These are phyloP conservation scores for Aquanectria penicillioides DNA, from an alignment of 2,329 filamentous ascomycete genomes.

Conservation along the genomic window DNA sequence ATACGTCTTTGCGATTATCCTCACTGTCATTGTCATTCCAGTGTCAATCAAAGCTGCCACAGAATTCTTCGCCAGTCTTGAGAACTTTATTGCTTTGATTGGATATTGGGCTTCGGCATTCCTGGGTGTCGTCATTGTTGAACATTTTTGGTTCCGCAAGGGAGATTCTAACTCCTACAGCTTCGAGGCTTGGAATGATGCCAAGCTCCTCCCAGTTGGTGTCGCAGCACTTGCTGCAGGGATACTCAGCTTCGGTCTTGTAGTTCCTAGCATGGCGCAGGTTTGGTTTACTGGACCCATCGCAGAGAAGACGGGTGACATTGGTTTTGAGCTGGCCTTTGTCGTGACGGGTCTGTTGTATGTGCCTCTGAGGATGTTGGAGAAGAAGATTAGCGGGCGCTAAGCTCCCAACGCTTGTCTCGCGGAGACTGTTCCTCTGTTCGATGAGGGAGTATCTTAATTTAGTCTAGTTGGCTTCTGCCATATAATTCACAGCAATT, in stretches of 20 bases:
- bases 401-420: neutral
- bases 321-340: constrained; percentile 69
- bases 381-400: constrained; percentile 39
- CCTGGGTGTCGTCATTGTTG: constrained; percentile 49
- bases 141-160: constrained; percentile 52
- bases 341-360: constrained; percentile 53
- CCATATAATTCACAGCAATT: no score
- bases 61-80: constrained; percentile 51
- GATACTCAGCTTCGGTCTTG: constrained; percentile 52
- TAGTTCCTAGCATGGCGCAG: constrained; percentile 64
- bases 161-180: constrained; percentile 52
- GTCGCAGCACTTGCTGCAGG: constrained; percentile 53
- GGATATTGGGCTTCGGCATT: constrained; percentile 56
- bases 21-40: constrained; percentile 51
- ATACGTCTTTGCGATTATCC: constrained; percentile 49
- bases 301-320: constrained; percentile 63
- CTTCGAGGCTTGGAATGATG: constrained; percentile 53
- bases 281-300: constrained; percentile 66
- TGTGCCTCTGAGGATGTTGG: constrained; percentile 51
- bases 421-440: no score
- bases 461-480: no score
- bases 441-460: no score
- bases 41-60: constrained; percentile 50
- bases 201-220: constrained; percentile 50
- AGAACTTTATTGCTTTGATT: constrained; percentile 55